phyloP scores from a whole-genome alignment of 768 basidiomycete genomes.

The Russula brevipes region DNA sequence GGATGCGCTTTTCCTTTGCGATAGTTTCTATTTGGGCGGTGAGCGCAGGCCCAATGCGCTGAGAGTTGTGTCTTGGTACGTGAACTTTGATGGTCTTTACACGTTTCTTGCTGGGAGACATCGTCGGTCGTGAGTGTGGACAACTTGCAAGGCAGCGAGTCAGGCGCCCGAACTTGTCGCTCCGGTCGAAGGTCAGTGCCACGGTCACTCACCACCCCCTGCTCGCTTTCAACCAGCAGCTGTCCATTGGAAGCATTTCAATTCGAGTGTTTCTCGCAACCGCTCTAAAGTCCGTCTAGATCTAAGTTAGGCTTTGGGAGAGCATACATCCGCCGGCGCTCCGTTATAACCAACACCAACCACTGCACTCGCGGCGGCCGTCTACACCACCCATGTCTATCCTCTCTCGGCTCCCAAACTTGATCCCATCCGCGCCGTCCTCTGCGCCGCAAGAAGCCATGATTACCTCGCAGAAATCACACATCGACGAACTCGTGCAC shows the following conservation, averaged over 20 bases:
- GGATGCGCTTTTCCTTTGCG: slow-evolving; percentile 45
- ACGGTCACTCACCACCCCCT: no score
- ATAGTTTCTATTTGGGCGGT: slow-evolving; percentile 52
- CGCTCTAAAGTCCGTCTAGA: no score
- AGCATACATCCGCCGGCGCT: no score
- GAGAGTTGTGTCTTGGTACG: slow-evolving; percentile 72
- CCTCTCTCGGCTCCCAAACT: slow-evolving; percentile 19
- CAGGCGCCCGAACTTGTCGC: no score
- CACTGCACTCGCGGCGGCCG: no score
- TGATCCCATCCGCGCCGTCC: slow-evolving; percentile 25
- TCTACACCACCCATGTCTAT: slow-evolving; percentile 6
- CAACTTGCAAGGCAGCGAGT: background rate
- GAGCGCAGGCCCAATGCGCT: slow-evolving; percentile 61
- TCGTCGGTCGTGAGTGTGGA: slow-evolving; percentile 28
- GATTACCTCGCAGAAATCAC: slow-evolving; percentile 55
- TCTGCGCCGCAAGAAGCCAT: slow-evolving; percentile 42
- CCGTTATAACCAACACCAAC: no score
- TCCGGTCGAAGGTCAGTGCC: no score
- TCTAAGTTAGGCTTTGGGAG: no score
- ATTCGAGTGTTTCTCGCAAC: no score
- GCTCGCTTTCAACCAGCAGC: no score
- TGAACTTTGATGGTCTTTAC: slow-evolving; percentile 53
- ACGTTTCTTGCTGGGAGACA: slow-evolving; percentile 55
- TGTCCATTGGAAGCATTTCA: no score
- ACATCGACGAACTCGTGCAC: slow-evolving; percentile 71